These are phyloP conservation scores for Dactylella cylindrospora DNA, from an alignment of 2,329 filamentous ascomycete genomes.

Conservation along the genomic window DNA sequence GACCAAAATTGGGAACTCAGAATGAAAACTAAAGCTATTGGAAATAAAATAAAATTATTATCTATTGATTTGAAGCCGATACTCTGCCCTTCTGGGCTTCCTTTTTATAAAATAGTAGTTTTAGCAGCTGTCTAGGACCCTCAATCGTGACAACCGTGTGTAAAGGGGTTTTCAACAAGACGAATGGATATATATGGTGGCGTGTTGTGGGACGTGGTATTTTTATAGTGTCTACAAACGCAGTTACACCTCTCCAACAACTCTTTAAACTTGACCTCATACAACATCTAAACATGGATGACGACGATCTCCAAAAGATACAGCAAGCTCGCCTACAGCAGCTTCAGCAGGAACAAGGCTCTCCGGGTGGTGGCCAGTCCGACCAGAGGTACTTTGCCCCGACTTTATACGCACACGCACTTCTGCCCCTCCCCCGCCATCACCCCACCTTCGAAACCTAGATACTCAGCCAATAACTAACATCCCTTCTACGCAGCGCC, in stretches of 20 bases:
- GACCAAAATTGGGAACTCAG: too few species aligned
- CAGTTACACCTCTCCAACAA: neutral
- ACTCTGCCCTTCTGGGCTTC: too few species aligned
- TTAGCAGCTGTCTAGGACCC: too few species aligned
- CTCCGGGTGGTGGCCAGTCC: constrained; percentile 14
- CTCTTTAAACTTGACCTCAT: neutral
- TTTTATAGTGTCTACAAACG: neutral
- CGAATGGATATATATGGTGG: neutral
- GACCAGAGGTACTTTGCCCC: constrained; percentile 52
- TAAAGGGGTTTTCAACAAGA: constrained; percentile 4
- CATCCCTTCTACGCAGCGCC: constrained; percentile 49
- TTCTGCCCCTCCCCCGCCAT: constrained; percentile 7
- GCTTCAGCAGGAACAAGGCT: constrained; percentile 72
- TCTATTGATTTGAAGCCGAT: too few species aligned
- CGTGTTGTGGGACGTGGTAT: constrained; percentile 10
- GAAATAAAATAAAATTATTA: too few species aligned
- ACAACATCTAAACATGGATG: constrained; percentile 16
- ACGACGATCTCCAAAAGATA: constrained; percentile 62
- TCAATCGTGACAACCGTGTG: too few species aligned
- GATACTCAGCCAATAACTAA: constrained; percentile 43
- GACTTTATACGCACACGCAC: too few species aligned
- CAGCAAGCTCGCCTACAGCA: constrained; percentile 89
- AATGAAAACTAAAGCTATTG: too few species aligned
- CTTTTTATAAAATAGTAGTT: too few species aligned
- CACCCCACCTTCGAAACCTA: constrained; percentile 51